Conservation (phyloP, 352 stramenopile genomes). For the Pythium monospermum region DNA sequence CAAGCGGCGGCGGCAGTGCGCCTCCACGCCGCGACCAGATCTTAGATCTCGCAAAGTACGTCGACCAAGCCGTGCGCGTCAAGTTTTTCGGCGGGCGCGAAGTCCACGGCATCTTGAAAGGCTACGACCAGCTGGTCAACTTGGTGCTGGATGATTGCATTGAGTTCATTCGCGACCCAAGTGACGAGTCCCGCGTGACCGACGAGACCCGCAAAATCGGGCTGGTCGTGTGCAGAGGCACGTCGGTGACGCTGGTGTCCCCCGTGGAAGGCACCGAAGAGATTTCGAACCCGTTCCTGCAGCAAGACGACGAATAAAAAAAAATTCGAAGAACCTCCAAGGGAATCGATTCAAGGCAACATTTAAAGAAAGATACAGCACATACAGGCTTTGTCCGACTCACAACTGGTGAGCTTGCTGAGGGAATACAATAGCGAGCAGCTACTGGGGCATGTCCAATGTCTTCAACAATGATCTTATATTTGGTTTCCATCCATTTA, state of each 20-base stretch:
- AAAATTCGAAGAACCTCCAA: not conserved
- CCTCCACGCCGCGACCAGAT: constrained; percentile 73
- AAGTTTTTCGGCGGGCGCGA: constrained; percentile 94
- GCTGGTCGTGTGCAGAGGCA: constrained; percentile 91
- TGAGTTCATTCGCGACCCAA: constrained; percentile 92
- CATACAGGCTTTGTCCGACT: no score
- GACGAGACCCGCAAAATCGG: constrained; percentile 91
- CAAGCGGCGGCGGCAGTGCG: constrained; percentile 22
- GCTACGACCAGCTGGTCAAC: constrained; percentile 97
- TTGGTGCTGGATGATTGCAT: constrained; percentile 95
- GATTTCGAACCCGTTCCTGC: constrained; percentile 90
- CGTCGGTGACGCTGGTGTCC: constrained; percentile 89
- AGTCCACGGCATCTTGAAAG: constrained; percentile 90
- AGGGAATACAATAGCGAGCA: no score
- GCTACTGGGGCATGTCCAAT: no score
- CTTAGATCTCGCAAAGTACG: constrained; percentile 93
- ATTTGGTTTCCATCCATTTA: not conserved
- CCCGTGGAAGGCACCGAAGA: constrained; percentile 89
- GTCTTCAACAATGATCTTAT: not conserved
- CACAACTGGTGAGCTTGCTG: no score
- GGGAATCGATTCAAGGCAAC: not conserved
- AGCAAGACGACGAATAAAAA: constrained; percentile 57
- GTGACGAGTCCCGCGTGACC: constrained; percentile 86
- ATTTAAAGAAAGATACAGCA: not conserved
- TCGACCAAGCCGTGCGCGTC: constrained; percentile 92